Base-by-base conservation (phyloP, 2,329 filamentous ascomycete species). In the Ophiostoma pallidulum region DNA sequence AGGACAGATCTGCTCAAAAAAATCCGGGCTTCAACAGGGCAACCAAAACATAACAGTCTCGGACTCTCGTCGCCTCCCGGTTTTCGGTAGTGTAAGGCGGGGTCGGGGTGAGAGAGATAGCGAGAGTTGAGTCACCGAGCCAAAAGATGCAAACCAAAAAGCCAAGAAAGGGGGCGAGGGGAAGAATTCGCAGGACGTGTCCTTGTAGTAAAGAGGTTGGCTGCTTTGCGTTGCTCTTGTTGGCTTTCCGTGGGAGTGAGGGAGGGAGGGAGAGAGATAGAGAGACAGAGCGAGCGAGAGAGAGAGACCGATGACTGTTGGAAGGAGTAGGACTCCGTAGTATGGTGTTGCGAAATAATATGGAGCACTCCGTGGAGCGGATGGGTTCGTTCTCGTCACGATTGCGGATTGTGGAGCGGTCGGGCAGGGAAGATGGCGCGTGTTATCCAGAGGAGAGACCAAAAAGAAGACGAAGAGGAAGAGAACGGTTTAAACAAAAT, bases 11-110 rank as follows among this genome's bases (percentile, higher is more conserved):
- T 16, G 3, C 24, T 33, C 10, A 14, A 24, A 10, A 24, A 29
- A 32, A 8, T 29, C 12, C 29, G 41, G 33, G 32, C 16, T 24
- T 43, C 39, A 32, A 48, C 31, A 13, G 10, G 33, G 37, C 36
- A 26, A 26, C 45, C 37, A 40, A 24, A 39, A 26, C 29, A 14
- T 19, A 18, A 4, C 24, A 20, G 26, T 20, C 32, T 41, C 36
- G 18, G 22, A 4, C 31, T 44, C 38, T 47, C 37, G 44, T 41
- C 45, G 39, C 26, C 16, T 48, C 37, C 41, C 41, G 26, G 41
- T 22, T 31, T 19, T 26, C 22, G 37, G 18, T 20, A 31, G 41
- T 29, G 32, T 41, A 19, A 13, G 36, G 44, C 20, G 38, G 14
- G 31, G n/a, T n/a, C 33, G 24, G 26, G 35, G 35, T 8, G 28